phyloP scores from a whole-genome alignment of 305 asterid genomes.

The Withania somnifera region DNA sequence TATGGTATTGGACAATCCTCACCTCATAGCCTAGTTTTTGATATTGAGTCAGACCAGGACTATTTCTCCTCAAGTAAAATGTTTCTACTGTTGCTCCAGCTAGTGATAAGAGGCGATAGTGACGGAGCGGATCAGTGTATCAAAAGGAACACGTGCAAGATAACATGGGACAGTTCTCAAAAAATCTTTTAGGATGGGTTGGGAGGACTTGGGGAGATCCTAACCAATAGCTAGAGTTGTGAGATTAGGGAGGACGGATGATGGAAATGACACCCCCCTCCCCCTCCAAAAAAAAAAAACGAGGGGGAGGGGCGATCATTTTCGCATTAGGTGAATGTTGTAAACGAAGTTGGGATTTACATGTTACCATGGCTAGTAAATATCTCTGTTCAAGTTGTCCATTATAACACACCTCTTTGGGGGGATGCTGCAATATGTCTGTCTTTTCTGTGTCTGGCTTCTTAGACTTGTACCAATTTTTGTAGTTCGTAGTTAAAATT shows the following conservation, averaged over 20 bases:
- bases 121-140: background rate
- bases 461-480: background rate
- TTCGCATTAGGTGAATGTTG: background rate
- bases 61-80: background rate
- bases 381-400: background rate
- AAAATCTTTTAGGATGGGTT: background rate
- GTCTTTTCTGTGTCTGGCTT: background rate
- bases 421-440: background rate
- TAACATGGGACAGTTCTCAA: background rate
- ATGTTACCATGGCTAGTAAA: background rate
- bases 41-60: background rate
- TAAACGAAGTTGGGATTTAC: background rate
- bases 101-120: background rate
- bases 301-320: background rate
- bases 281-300: no score
- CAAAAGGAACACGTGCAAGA: background rate
- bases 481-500: background rate
- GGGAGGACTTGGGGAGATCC: background rate
- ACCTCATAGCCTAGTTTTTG: background rate
- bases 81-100: background rate
- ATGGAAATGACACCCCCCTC: background rate
- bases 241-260: background rate
- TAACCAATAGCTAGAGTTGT: background rate
- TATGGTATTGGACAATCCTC: background rate
- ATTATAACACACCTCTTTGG: background rate